These are phyloP conservation scores for Artemisia annua DNA, from an alignment of 129 eudicot species.

Conservation along the genomic window DNA sequence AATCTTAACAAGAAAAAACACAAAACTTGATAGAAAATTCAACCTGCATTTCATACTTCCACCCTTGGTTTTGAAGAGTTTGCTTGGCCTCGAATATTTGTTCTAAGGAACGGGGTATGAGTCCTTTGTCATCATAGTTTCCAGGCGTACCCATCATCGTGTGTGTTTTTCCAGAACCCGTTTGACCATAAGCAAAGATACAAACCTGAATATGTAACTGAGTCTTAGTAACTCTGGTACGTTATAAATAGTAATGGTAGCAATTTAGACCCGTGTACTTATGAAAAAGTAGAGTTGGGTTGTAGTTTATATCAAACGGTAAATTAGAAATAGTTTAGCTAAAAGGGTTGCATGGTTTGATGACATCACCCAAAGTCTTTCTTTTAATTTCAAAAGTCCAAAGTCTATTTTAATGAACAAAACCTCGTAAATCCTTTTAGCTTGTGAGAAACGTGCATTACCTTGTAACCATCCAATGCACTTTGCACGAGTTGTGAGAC, in stretches of 20 bases:
- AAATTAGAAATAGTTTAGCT: background rate
- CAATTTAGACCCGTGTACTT: background rate
- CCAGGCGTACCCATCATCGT: slow-evolving; percentile 98
- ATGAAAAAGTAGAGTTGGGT: background rate
- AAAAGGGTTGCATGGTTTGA: background rate
- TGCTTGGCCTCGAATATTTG: slow-evolving; percentile 85
- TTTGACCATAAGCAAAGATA: slow-evolving; percentile 96
- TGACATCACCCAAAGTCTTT: background rate
- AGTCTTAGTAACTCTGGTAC: background rate
- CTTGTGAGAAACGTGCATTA: slow-evolving; percentile 21
- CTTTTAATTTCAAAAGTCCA: background rate
- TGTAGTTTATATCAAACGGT: slow-evolving; percentile 5
- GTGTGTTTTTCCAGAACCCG: slow-evolving; percentile 96
- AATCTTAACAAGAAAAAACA: background rate
- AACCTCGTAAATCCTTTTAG: background rate
- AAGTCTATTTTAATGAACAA: background rate
- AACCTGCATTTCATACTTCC: slow-evolving; percentile 99
- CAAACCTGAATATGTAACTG: slow-evolving; percentile 60
- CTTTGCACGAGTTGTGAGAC: slow-evolving; percentile 97
- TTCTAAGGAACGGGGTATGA: slow-evolving; percentile 90
- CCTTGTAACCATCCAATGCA: slow-evolving; percentile 99
- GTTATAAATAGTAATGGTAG: background rate
- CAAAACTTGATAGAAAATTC: slow-evolving; percentile 15
- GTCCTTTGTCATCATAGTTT: slow-evolving; percentile 61
- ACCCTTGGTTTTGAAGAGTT: slow-evolving; percentile 79